phyloP scores from a whole-genome alignment of 2,329 filamentous ascomycete genomes.

The Colletotrichum shisoi region DNA sequence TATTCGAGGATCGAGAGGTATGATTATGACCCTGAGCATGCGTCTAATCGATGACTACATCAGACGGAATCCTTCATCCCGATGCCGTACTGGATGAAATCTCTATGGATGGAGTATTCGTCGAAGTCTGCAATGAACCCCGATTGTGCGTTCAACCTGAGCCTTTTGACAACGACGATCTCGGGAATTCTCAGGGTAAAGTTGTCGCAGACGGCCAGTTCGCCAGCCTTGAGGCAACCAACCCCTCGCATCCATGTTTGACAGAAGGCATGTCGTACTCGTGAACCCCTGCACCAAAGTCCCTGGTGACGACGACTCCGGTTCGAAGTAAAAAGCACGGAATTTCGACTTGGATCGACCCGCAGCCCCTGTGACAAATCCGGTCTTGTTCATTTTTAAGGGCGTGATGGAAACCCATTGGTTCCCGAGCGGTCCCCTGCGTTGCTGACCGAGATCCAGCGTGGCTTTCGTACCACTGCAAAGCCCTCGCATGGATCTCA shows the following conservation, averaged over 20 bases:
- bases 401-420: neutral
- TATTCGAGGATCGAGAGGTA: neutral
- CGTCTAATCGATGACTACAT: neutral
- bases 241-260: no score
- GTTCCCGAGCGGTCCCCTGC: neutral
- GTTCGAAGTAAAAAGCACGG: neutral
- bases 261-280: neutral
- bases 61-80: neutral
- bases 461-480: neutral
- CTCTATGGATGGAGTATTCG: neutral
- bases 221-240: neutral
- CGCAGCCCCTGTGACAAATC: neutral
- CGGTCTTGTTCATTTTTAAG: neutral
- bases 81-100: neutral
- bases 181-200: neutral
- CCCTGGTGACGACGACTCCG: neutral
- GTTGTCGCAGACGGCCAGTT: neutral
- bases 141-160: rapidly evolving
- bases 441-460: neutral
- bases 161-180: neutral
- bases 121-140: neutral
- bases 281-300: neutral
- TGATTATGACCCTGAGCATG: neutral
- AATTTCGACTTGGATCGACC: neutral
- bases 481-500: neutral